These are phyloP conservation scores for Orychophragmus violaceus DNA, from an alignment of 345 rosid genomes.

Conservation along the genomic window DNA sequence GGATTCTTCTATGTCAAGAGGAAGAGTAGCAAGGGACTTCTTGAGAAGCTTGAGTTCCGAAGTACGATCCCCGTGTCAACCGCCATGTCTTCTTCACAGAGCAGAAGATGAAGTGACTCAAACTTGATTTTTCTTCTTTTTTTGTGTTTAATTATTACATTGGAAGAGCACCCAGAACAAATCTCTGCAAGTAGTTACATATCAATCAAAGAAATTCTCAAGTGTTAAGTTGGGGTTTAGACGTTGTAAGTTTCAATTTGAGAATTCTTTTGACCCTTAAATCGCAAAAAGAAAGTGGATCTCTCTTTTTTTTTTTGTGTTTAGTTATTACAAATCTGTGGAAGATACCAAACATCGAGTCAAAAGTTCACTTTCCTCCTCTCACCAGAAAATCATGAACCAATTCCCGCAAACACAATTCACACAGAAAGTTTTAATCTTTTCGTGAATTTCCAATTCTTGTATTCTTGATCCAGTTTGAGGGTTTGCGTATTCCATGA, in stretches of 20 bases:
- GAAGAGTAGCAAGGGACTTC: conserved; percentile 68
- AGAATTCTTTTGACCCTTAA: no score
- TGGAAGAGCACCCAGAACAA: neutral
- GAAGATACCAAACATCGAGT: neutral
- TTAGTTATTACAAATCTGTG: no score
- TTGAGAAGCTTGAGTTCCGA: conserved; percentile 91
- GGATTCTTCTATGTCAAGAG: conserved; percentile 93
- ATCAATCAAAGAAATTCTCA: neutral
- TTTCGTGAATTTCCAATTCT: no score
- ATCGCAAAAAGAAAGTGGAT: neutral
- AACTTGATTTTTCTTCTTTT: neutral
- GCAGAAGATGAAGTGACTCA: conserved; percentile 82
- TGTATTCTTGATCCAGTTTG: no score
- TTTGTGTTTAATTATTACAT: neutral
- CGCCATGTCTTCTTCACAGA: conserved; percentile 89
- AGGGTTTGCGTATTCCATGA: no score
- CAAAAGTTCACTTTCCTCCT: neutral
- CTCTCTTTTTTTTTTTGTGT: no score
- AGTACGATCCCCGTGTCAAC: conserved; percentile 84
- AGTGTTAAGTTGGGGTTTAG: neutral
- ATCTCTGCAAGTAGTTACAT: neutral
- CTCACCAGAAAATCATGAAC: neutral
- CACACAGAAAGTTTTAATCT: no score
- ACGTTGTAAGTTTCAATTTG: conserved; percentile 1
- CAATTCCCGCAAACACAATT: conserved; percentile 5